Evolutionary conservation across 192 early-diverging fungal genomes (phyloP).

Genomic region (Spizellomyces punctatus): DNA sequence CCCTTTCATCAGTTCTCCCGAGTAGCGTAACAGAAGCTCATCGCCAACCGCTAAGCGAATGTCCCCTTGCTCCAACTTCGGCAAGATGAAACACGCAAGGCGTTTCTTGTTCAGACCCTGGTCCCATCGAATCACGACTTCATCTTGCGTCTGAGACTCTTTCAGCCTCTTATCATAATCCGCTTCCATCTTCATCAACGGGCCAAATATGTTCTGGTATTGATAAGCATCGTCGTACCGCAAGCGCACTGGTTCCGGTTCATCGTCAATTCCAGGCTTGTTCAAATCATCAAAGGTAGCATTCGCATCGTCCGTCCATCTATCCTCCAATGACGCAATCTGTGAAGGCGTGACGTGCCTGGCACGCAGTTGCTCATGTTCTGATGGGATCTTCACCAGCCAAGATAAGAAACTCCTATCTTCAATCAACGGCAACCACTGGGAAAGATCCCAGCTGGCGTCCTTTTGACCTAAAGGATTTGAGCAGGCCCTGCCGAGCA

Average conservation of each 20-base stretch:
- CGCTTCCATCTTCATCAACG: conserved; percentile 93
- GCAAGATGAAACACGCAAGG: conserved; percentile 90
- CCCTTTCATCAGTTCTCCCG: conserved; percentile 74
- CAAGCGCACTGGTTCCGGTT: conserved; percentile 80
- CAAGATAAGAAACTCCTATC: conserved; percentile 93
- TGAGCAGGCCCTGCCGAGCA: conserved; percentile 83
- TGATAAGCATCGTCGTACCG: conserved; percentile 96
- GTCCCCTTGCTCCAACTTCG: conserved; percentile 90
- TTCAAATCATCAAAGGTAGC: conserved; percentile 82
- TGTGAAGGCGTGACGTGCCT: conserved; percentile 81
- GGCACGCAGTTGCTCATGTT: conserved; percentile 81
- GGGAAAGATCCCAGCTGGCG: conserved; percentile 92
- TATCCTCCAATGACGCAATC: conserved; percentile 84
- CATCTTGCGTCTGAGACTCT: conserved; percentile 94
- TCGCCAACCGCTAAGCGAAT: conserved; percentile 92
- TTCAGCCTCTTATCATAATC: conserved; percentile 87
- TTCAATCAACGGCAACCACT: conserved; percentile 96
- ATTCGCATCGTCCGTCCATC: conserved; percentile 78
- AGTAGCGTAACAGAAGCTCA: conserved; percentile 85
- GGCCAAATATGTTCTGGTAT: conserved; percentile 95
- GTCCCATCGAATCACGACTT: conserved; percentile 96
- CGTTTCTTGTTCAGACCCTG: conserved; percentile 91
- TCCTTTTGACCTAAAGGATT: conserved; percentile 85
- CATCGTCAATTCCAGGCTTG: conserved; percentile 80
- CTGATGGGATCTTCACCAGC: conserved; percentile 89